Base-by-base conservation (phyloP, 169 alveolate genomes). In the Plasmodium relictum region DNA sequence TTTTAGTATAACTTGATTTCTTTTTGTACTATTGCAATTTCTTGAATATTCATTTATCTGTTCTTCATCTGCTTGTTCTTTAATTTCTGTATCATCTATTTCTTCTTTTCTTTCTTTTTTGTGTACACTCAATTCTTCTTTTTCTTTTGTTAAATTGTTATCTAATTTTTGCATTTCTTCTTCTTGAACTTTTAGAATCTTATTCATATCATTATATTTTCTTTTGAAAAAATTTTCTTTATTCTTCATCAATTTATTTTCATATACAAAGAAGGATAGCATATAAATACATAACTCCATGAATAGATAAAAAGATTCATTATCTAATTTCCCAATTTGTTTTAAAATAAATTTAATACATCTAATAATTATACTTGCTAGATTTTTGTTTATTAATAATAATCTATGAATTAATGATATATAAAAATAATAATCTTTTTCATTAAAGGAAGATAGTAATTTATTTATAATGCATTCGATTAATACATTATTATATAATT, bases 221-320 rank as follows among this genome's bases (percentile, higher is more conserved):
- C 91, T 66, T 83, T 83, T 83, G 52, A 83, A 83, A 58, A 83
- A 83, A 72, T 68, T 83, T 59, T 83, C 91, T 45, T 68, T 83
- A 56, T 61, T 83, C 45, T 68, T 83, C 61, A 68, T 44, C n/a
- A 83, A 41, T 52, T 83, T 83, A 62, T 83, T 52, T 50, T 83
- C 91, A 71, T 68, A 83, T 14, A 72, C 14, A 83, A 83, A 83
- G 50, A 42, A 68, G 31, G 91, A 68, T 37, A 83, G 18, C 83
- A 83, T 31, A 62, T 69, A 83, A 0, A 83, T 26, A 48, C 91
- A 83, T 10, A 83, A 71, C 31, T 83, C 91, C 91, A 83, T 83
- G 50, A 83, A 83, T 10, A 83, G 45, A 18, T 83, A 83, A 41
- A 83, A 83, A 18, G 91, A 83, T 58, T 83, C 91, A 44, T 83